Conservation (phyloP, 2,329 filamentous ascomycete genomes). For the Aureobasidium sp. region DNA sequence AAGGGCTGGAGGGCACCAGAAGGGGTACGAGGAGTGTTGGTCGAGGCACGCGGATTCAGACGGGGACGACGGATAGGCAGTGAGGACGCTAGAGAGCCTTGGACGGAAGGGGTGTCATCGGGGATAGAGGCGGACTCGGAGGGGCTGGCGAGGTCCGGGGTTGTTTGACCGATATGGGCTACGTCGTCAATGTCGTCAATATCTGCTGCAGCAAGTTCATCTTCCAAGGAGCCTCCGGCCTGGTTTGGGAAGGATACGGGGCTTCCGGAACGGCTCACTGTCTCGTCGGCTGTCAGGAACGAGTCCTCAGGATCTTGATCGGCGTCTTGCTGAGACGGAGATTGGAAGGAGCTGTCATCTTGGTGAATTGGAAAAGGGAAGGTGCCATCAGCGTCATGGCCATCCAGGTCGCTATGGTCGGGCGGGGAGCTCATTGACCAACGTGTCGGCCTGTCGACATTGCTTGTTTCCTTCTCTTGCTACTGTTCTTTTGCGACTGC, state of each 20-base stretch:
- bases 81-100: constrained; percentile 51
- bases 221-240: neutral
- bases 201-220: constrained; percentile 14
- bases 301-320: neutral
- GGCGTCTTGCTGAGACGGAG: neutral
- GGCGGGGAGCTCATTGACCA: constrained; percentile 13
- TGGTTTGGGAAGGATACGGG: neutral
- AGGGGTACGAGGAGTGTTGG: constrained; percentile 59
- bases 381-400: constrained; percentile 1
- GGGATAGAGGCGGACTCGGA: constrained; percentile 58
- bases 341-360: too few relatives aligned
- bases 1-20: constrained; percentile 86
- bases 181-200: constrained; percentile 14
- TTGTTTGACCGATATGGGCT: constrained; percentile 16
- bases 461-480: neutral
- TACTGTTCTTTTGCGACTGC: neutral
- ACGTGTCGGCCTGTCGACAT: constrained; percentile 3
- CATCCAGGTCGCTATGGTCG: constrained; percentile 8
- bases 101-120: constrained; percentile 76
- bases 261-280: neutral
- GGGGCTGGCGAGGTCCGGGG: constrained; percentile 50
- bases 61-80: constrained; percentile 43
- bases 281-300: neutral
- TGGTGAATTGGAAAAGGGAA: neutral
- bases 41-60: constrained; percentile 46